Evolutionary conservation across 148 eudicot genomes (phyloP), one percentile per base, ranked within the genome.

Genomic region (Camellia japonica): DNA sequence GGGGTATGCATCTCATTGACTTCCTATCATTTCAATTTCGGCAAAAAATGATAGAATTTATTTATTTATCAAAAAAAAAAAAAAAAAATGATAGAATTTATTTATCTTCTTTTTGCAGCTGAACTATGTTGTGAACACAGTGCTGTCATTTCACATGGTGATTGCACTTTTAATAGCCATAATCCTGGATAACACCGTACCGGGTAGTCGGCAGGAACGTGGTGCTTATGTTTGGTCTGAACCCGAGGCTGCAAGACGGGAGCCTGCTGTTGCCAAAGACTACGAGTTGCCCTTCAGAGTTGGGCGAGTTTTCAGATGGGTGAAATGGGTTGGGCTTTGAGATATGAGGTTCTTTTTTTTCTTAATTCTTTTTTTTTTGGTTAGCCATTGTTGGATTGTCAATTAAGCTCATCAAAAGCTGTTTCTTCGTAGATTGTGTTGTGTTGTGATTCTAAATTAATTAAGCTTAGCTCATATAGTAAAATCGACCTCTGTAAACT

Each of bases 191-290:
- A 95, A 95, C 88, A 95, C 98, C 0, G 98, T 93, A 10, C 98
- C 98, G 5, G 98, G 98, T 60, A 91, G 97, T 81, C 78, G 83
- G 56, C 98, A 93, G 75, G 98, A 95, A 82, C 93, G 98, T 0
- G 98, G 98, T 56, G 97, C 89, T 15, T 95, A 95, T 60, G 94
- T 95, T 12, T 95, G 98, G 98, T 90, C 98, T 9, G 97, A 95
- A 78, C 70, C 92, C 7, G 97, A 95, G 86, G 88, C 97, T 74
- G 97, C 98, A 20, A 85, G 93, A 86, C 86, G 97, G 78, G 98
- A 95, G 82, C 93, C 97, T 41, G 93, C 97, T 6, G 98, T 95
- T 68, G 89, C 83, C 69, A 89, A 93, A 80, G 98, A 95, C 85
- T 95, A 95, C 11, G 94, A 85, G 78, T 80, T 95, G 68, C 98